Conservation (phyloP, 495 filamentous ascomycete species). For the Aspergillus conjunctus region DNA sequence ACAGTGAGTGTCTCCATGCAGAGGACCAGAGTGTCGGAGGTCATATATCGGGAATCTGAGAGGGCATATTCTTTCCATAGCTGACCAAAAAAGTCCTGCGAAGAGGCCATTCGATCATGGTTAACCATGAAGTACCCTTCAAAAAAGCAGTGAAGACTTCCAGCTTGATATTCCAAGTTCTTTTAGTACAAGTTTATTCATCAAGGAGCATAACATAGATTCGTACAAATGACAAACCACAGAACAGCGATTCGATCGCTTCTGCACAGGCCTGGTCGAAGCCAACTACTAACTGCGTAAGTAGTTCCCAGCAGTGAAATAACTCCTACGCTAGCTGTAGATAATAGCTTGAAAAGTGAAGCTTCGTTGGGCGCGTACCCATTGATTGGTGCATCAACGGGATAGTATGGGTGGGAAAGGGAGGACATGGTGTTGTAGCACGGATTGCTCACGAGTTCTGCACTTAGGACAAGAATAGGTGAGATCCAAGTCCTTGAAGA, state of each 20-base stretch:
- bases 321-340: constrained; percentile 53
- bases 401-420: constrained; percentile 70
- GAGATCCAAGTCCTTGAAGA: no score
- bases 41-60: constrained; percentile 82
- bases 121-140: constrained; percentile 82
- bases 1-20: constrained; percentile 83
- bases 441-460: not conserved
- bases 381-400: constrained; percentile 59
- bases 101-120: constrained; percentile 58
- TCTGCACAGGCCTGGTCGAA: constrained; percentile 48
- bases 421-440: not conserved
- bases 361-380: constrained; percentile 64
- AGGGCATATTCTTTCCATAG: constrained; percentile 88
- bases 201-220: not conserved
- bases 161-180: constrained; percentile 46
- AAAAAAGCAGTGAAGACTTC: constrained; percentile 74
- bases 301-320: constrained; percentile 54
- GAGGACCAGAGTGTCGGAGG: constrained; percentile 75
- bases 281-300: constrained; percentile 46
- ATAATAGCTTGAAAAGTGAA: constrained; percentile 55
- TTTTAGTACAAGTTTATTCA: not conserved
- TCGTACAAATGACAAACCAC: constrained; percentile 69
- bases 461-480: no score
- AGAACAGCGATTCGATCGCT: constrained; percentile 59
- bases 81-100: constrained; percentile 70